Evolutionary conservation across 1,284 basidiomycete genomes (phyloP), one percentile per base, ranked within the genome.

Genomic region (Thecaphora frezii): DNA sequence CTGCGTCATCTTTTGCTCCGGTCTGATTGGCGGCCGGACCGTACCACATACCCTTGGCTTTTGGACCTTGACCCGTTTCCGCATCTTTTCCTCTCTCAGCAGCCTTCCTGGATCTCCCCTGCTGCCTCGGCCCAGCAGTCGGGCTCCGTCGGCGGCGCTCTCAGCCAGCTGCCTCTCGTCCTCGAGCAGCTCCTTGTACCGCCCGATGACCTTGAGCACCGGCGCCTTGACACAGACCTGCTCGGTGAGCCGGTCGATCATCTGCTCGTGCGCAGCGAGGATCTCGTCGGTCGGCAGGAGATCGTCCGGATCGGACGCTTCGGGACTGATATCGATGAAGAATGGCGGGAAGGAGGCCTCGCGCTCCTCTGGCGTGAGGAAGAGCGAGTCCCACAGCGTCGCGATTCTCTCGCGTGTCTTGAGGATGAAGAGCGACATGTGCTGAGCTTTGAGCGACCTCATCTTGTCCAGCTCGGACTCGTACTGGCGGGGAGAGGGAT

Each of bases 71-170:
- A 99, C 91, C 13, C 93, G 83, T 81, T 97, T 98, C 49, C 94
- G 85, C 88, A 96, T 92, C 84, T 96, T 97, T 82, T 97, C 94
- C 80, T 99, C 94, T 44, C 91, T 84, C 44, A 98, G 81, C 44
- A 98, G 80, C 22, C 79, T 64, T 10, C 80, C 79, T 1, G 81
- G 73, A 52, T 80, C 68, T 52, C 81, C 74, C 52, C 91, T 83
- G 22, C 86, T 81, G n/a, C 89, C 89, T 68, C 89, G 55, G 21
- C 72, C 70, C 13, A 74, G 58, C 30, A 76, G 54, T 41, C 76
- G 58, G 22, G 66, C 50, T 3, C 58, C 63, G 51, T 78, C 91
- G 25, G 85, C 83, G 1, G 91, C 89, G 2, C 88, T 85, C 7
- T 86, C 87, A 42, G 81, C 76, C n/a, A 58, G 83, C 75, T 96